phyloP scores from a whole-genome alignment of 2,329 filamentous ascomycete species.

The Emergomyces africanus region DNA sequence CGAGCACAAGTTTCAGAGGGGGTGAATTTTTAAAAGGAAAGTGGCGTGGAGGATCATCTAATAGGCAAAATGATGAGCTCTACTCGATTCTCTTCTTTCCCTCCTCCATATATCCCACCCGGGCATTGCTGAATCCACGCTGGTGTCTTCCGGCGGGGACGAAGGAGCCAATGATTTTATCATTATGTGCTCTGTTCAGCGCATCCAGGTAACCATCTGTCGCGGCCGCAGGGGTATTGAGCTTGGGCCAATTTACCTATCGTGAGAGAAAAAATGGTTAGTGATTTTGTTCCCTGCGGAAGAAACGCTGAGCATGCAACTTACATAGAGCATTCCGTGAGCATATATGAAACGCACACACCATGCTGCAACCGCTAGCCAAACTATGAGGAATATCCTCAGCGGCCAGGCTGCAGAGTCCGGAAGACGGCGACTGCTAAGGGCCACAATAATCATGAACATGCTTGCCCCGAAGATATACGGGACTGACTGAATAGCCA shows the following conservation, averaged over 20 bases:
- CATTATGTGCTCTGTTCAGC: slow-evolving; percentile 67
- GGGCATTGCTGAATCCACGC: slow-evolving; percentile 67
- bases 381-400: slow-evolving; percentile 70
- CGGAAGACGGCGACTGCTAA: slow-evolving; percentile 58
- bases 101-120: slow-evolving; percentile 79
- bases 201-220: slow-evolving; percentile 82
- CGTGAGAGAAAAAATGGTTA: background rate
- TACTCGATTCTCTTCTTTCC: slow-evolving; percentile 94
- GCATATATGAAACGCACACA: slow-evolving; percentile 62
- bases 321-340: slow-evolving; percentile 89
- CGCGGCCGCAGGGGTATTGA: slow-evolving; percentile 78
- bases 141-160: slow-evolving; percentile 54
- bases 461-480: slow-evolving; percentile 78
- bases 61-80: background rate
- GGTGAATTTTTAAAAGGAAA: background rate
- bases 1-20: slow-evolving; percentile 1
- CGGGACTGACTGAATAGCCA: slow-evolving; percentile 85
- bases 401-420: slow-evolving; percentile 68
- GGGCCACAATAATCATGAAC: slow-evolving; percentile 66
- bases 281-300: slow-evolving; percentile 5
- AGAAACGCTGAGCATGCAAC: slow-evolving; percentile 26
- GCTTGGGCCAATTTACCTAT: slow-evolving; percentile 95
- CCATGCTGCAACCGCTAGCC: slow-evolving; percentile 57
- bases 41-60: background rate
- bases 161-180: slow-evolving; percentile 65